phyloP scores from a whole-genome alignment of 2,329 filamentous ascomycete species.

The Ceratocystiopsis minuta region DNA sequence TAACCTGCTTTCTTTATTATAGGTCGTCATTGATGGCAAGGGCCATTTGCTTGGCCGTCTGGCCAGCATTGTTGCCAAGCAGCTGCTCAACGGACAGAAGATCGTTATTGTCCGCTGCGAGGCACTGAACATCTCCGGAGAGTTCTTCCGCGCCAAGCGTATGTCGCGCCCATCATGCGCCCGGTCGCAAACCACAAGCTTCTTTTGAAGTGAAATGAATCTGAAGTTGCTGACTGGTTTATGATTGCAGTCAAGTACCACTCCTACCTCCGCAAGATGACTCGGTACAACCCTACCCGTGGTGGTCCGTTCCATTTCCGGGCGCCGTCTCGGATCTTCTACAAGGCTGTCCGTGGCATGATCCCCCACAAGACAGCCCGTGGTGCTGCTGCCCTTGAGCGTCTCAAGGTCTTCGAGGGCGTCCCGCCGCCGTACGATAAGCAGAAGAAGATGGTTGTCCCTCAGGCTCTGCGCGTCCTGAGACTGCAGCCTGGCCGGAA shows the following conservation, averaged over 20 bases:
- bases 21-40: slow-evolving; percentile 99
- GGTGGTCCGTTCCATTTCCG: slow-evolving; percentile 99
- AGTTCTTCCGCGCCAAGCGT: slow-evolving; percentile 99
- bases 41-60: slow-evolving; percentile 98
- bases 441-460: slow-evolving; percentile 98
- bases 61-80: slow-evolving; percentile 95
- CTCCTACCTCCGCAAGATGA: slow-evolving; percentile 99
- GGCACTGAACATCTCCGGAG: slow-evolving; percentile 99
- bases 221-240: not conserved
- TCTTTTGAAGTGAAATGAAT: too few species aligned
- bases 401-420: slow-evolving; percentile 99
- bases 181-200: too few species aligned
- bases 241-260: slow-evolving; percentile 87
- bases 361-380: slow-evolving; percentile 99
- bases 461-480: slow-evolving; percentile 91
- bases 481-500: slow-evolving; percentile 97
- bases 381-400: slow-evolving; percentile 88
- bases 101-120: slow-evolving; percentile 98
- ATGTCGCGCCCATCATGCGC: slow-evolving; percentile 33
- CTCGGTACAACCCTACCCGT: slow-evolving; percentile 97
- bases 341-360: slow-evolving; percentile 99
- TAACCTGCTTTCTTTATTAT: slow-evolving; percentile 6
- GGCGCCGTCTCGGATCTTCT: slow-evolving; percentile 97
- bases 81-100: slow-evolving; percentile 97
- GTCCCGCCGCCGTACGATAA: slow-evolving; percentile 98